Base-by-base conservation (phyloP, 345 rosid species). In the Acer saccharum region DNA sequence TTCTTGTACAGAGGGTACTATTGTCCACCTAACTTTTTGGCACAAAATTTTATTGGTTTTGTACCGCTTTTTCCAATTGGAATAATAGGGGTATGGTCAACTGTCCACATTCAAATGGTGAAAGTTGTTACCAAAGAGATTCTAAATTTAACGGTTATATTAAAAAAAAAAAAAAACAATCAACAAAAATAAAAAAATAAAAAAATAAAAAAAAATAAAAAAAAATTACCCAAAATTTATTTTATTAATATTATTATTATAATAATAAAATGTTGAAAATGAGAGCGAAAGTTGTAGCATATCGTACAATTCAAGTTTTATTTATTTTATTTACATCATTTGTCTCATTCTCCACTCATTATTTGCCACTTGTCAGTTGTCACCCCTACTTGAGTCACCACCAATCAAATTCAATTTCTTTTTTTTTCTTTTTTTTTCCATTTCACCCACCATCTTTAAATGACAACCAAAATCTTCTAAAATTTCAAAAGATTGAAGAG, bases 111-210 rank as follows among this genome's bases (percentile, higher is more conserved):
- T 52, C n/a, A 50, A 61, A 46, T 65, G 21, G 18, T 27, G 10
- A 18, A 50, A 65, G 70, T 50, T 54, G 65, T 75, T 65, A 75
- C 52, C 1, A 43, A 12, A 52, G 2, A 66, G 52, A 66, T 75
- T 35, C 72, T 67, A 1, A 2, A 16, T 67, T 75, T 66, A 76
- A 76, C 78, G 72, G 72, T 55, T 60, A 64, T 52, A 43, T 71
- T 17, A 3, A 54, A 43, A 68, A 43, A 58, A 20, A 18, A 7
- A 8, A 8, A 43, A 8, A 43, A 43, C 8, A 43, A 43, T 43
- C 10, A 9, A 9, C 10, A 43, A 25, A 41, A 43, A 6, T 18
- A 8, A 57, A 6, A 7, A 18, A 57, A 0, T 25, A 6, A 57
- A 8, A 57, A 6, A 7, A 18, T 0, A 57, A 8, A 57, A 6